Conservation (phyloP, 805 yeast species). For the Candida maris region DNA sequence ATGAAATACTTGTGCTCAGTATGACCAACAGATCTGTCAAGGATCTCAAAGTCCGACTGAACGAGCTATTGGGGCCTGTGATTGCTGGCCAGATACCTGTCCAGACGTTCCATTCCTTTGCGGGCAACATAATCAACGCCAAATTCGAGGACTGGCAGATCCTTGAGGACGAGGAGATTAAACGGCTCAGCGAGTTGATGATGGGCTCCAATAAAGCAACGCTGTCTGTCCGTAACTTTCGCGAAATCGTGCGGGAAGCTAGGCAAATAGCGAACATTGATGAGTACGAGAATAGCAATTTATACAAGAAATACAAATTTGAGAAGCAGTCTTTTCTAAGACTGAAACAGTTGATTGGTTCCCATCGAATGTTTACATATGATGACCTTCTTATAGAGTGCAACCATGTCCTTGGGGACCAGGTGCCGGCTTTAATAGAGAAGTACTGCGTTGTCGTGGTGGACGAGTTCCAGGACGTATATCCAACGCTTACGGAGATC, state of each 20-base stretch:
- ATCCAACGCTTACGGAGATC: constrained; percentile 45
- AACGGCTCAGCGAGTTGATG: constrained; percentile 13
- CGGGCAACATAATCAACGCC: constrained; percentile 45
- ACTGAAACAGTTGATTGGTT: constrained; percentile 17
- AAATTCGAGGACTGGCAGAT: constrained; percentile 35
- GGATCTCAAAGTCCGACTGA: constrained; percentile 35
- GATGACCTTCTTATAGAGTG: constrained; percentile 25
- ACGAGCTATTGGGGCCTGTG: constrained; percentile 31
- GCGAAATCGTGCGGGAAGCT: constrained; percentile 13
- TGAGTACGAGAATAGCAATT: constrained; percentile 7
- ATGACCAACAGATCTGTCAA: constrained; percentile 69
- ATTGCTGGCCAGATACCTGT: constrained; percentile 37
- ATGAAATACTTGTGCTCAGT: constrained; percentile 57
- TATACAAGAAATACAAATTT: constrained; percentile 8
- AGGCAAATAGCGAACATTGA: constrained; percentile 11
- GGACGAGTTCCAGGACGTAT: constrained; percentile 75
- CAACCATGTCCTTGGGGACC: constrained; percentile 10
- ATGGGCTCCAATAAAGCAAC: constrained; percentile 3
- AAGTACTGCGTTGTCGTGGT: constrained; percentile 46
- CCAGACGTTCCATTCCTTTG: constrained; percentile 62
- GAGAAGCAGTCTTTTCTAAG: constrained; percentile 9
- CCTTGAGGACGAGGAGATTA: constrained; percentile 43
- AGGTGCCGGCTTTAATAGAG: constrained; percentile 18
- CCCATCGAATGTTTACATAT: constrained; percentile 21
- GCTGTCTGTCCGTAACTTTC: constrained; percentile 8